Conservation (phyloP, 164 flowering plant species). For the Platanus orientalis region DNA sequence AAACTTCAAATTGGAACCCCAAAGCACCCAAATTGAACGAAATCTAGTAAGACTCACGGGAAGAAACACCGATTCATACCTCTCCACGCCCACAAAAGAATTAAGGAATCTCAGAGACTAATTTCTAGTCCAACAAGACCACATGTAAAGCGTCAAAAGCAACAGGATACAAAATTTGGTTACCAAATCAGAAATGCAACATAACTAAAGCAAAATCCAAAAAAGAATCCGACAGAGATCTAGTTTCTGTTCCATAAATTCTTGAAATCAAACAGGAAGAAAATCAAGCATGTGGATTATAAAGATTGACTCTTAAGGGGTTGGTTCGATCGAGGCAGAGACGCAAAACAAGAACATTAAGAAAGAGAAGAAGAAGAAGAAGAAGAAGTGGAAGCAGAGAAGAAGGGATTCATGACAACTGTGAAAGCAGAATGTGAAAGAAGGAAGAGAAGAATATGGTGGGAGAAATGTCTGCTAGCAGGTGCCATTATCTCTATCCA, state of each 20-base stretch:
- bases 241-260: constrained; percentile 20
- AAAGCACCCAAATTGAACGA: constrained; percentile 10
- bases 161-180: constrained; percentile 26
- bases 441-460: constrained; percentile 37
- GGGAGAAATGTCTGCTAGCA: constrained; percentile 46
- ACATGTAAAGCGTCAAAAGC: constrained; percentile 8
- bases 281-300: constrained; percentile 28
- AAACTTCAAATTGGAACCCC: constrained; percentile 15
- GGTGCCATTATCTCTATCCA: constrained; percentile 41
- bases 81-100: constrained; percentile 6
- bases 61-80: constrained; percentile 7
- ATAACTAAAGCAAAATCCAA: constrained; percentile 13
- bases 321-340: constrained; percentile 18
- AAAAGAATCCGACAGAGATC: constrained; percentile 29
- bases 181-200: constrained; percentile 10
- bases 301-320: constrained; percentile 16
- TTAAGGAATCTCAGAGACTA: constrained; percentile 15
- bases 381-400: constrained; percentile 4
- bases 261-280: constrained; percentile 19
- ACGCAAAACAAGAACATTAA: background rate
- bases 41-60: constrained; percentile 7
- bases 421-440: constrained; percentile 21
- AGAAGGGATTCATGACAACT: constrained; percentile 22
- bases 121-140: constrained; percentile 20
- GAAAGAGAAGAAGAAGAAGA: background rate